Evolutionary conservation across 768 basidiomycete species (phyloP).

Genomic region (Amanita thiersii): DNA sequence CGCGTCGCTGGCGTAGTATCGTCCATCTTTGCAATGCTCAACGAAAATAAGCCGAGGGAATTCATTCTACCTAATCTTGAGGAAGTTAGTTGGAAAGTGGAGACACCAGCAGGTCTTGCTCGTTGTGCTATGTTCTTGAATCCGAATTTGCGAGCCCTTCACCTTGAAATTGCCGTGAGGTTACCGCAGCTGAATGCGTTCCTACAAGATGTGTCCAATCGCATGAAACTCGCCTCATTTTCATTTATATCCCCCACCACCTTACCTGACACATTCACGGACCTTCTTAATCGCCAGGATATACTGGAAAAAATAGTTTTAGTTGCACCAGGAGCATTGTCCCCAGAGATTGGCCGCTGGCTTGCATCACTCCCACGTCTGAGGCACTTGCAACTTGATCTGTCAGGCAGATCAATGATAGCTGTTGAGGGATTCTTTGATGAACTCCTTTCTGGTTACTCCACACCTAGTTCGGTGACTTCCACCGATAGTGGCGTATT

Average conservation of each 20-base stretch:
- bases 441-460: slow-evolving; percentile 60
- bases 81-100: slow-evolving; percentile 66
- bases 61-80: slow-evolving; percentile 65
- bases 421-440: slow-evolving; percentile 81
- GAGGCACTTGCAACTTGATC: slow-evolving; percentile 60
- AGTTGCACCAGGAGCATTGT: slow-evolving; percentile 68
- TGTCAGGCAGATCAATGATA: slow-evolving; percentile 56
- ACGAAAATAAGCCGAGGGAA: slow-evolving; percentile 51
- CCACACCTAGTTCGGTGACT: slow-evolving; percentile 58
- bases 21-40: slow-evolving; percentile 59
- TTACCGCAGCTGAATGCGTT: slow-evolving; percentile 54
- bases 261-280: slow-evolving; percentile 65
- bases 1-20: slow-evolving; percentile 52
- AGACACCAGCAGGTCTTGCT: slow-evolving; percentile 57
- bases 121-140: slow-evolving; percentile 58
- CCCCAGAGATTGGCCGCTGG: slow-evolving; percentile 68
- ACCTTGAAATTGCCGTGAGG: slow-evolving; percentile 54
- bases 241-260: slow-evolving; percentile 63
- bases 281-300: slow-evolving; percentile 52
- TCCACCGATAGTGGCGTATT: slow-evolving; percentile 74
- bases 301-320: slow-evolving; percentile 54
- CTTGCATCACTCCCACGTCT: slow-evolving; percentile 54
- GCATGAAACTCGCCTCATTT: slow-evolving; percentile 57
- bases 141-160: slow-evolving; percentile 51
- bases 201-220: slow-evolving; percentile 55